Evolutionary conservation across 306 rosid genomes (phyloP).

Genomic region (Vigna trinervia): DNA sequence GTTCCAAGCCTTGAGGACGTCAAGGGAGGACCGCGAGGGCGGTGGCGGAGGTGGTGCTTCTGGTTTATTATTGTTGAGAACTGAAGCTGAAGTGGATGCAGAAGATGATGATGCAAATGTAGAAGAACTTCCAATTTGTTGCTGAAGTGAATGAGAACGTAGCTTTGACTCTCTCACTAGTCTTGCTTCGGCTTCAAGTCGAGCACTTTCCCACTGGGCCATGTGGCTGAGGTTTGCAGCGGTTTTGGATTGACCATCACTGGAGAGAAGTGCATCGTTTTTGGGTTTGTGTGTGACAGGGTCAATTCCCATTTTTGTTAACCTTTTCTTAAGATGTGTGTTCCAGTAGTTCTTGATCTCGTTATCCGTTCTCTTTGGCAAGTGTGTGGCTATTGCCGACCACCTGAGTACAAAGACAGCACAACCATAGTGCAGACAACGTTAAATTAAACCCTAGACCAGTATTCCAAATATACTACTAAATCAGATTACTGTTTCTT

Average conservation of each 20-base stretch:
- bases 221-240: constrained; percentile 93
- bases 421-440: constrained; percentile 34
- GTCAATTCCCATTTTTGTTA: constrained; percentile 97
- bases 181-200: constrained; percentile 98
- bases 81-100: constrained; percentile 46
- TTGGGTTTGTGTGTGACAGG: constrained; percentile 96
- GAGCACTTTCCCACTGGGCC: constrained; percentile 99
- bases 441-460: constrained; percentile 41
- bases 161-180: constrained; percentile 90
- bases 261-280: constrained; percentile 71
- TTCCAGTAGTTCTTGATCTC: constrained; percentile 99
- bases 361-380: constrained; percentile 93
- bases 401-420: constrained; percentile 62
- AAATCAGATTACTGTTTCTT: not conserved
- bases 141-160: constrained; percentile 63
- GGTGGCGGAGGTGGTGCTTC: constrained; percentile 4
- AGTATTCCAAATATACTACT: constrained; percentile 30
- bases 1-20: constrained; percentile 48
- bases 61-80: constrained; percentile 28
- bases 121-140: constrained; percentile 48
- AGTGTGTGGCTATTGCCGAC: constrained; percentile 99
- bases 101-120: constrained; percentile 52
- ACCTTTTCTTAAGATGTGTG: constrained; percentile 91
- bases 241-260: constrained; percentile 78
- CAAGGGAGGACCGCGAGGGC: constrained; percentile 35